Conservation (phyloP, 805 yeast species). For the Lipomyces yamadae region DNA sequence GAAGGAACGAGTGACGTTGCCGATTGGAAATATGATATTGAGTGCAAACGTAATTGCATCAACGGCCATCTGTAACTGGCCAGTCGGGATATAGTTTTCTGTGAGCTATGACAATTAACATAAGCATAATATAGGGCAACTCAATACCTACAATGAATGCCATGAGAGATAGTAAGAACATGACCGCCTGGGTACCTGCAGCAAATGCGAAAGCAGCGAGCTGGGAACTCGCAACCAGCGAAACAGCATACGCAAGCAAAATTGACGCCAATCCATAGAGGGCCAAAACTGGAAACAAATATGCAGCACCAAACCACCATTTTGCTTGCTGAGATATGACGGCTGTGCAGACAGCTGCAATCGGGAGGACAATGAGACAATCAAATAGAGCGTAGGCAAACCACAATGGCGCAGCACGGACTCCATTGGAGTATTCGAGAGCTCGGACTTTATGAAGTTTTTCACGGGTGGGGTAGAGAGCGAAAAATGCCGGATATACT, state of each 20-base stretch:
- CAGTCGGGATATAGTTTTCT: no score
- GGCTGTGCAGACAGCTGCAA: constrained; percentile 38
- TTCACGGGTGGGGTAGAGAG: constrained; percentile 45
- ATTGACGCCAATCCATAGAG: constrained; percentile 42
- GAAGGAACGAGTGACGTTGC: constrained; percentile 40
- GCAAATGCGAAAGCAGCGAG: constrained; percentile 47
- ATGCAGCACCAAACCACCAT: constrained; percentile 40
- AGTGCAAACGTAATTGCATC: no score
- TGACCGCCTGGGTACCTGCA: constrained; percentile 42
- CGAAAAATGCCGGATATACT: constrained; percentile 44
- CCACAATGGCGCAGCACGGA: constrained; percentile 44
- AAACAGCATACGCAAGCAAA: constrained; percentile 40
- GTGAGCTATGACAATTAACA: no score
- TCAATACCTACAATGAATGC: constrained; percentile 29
- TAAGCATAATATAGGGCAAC: no score
- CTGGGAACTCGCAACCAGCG: constrained; percentile 42
- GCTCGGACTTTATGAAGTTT: constrained; percentile 44
- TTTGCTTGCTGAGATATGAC: constrained; percentile 39
- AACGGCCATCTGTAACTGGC: no score
- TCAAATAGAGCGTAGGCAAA: constrained; percentile 41
- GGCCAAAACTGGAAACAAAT: constrained; percentile 42
- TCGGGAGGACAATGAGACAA: constrained; percentile 33
- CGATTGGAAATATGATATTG: constrained; percentile 35
- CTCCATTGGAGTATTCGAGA: constrained; percentile 46
- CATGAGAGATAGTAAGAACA: constrained; percentile 42